Evolutionary conservation across 768 basidiomycete genomes (phyloP), one percentile per base, ranked within the genome.

Genomic region (Lanmaoa pseudosensibilis): DNA sequence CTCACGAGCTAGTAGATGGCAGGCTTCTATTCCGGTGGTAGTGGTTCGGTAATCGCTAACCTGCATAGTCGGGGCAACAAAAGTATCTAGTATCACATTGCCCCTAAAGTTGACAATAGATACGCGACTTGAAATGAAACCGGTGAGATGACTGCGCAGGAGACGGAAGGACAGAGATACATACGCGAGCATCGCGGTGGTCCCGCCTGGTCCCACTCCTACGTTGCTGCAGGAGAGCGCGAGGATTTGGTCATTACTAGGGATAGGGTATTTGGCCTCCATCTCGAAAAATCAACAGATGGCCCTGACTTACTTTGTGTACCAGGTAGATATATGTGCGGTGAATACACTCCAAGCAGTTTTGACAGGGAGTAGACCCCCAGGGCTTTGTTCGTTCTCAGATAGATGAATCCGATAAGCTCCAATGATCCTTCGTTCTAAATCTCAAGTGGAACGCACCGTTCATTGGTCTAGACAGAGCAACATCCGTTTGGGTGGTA

Each of bases 131-230:
- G 52, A 46, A 49, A 65, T 21, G 33, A 53, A 19, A 40, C 38
- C 3, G 21, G 46, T 62, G 58, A 58, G 63, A 51, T 39, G 50
- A 41, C 34, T 37, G 56, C 10, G 53, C 27, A 32, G 43, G 45
- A 50, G 48, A 46, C 41, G 37, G 52, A 52, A 58, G 27, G 40
- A 49, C 37, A 25, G 52, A 33, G 51, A 50, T 41, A 79, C 86
- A 59, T 75, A 91, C 90, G 89, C 90, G 36, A 92, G 77, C 85
- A 92, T 88, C 38, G 85, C 82, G 2, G 90, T 92, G 16, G 86
- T 86, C 8, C 90, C 90, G 4, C 90, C 89, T 18, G 87, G 85
- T 30, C 89, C 89, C 37, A 88, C 86, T 13, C 90, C 90, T n/a
- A 91, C 86, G 59, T 83, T 84, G 49, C 78, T 75, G 60, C 84